Base-by-base conservation (phyloP, 495 filamentous ascomycete species). In the Aspergillus mulundensis region DNA sequence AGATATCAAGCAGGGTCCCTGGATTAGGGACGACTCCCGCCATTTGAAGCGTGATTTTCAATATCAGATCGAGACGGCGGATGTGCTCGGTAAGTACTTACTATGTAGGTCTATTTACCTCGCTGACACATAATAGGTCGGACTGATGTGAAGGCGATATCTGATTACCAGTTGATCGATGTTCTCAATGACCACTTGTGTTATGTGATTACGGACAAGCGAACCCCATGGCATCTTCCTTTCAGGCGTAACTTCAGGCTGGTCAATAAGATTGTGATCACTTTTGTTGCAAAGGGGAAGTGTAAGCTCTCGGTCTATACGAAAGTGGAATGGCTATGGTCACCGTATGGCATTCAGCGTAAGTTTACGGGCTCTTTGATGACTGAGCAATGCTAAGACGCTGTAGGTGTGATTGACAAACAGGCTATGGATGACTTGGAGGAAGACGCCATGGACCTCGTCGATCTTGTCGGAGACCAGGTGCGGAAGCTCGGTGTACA, bases 151-250 rank as follows among this genome's bases (percentile, higher is more conserved):
- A 81, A 84, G 16, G 59, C 50, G 8, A 83, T 96, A 34, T 78
- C 81, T 3, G 94, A 97, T 70, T 84, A 88, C 60, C 94, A 98
- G 66, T 84, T 87, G 57, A 90, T 98, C 54, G 94, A 98, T 52
- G 80, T 95, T 19, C 82, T 89, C 62, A 95, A 92, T 69, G 95
- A 97, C 59, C 93, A 97, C 66, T 79, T 97, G 42, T 96, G 91
- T 68, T 98, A 98, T 69, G 90, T 96, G 38, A 81, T 97, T 44
- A 91, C 89, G 14, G 89, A 97, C 66, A 84, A 84, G 57, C 90
- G 90, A 63, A 88, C 84, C 0, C 91, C 93, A 1, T 97, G 91
- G 90, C 89, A 95, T 74, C 80, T 97, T 16, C 94, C 95, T 2
- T 81, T 89, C 67, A 77, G 81, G 44, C 80, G 88, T 32, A 79